Conservation (phyloP, 2,329 filamentous ascomycete genomes). For the Ophiostoma populinum region DNA sequence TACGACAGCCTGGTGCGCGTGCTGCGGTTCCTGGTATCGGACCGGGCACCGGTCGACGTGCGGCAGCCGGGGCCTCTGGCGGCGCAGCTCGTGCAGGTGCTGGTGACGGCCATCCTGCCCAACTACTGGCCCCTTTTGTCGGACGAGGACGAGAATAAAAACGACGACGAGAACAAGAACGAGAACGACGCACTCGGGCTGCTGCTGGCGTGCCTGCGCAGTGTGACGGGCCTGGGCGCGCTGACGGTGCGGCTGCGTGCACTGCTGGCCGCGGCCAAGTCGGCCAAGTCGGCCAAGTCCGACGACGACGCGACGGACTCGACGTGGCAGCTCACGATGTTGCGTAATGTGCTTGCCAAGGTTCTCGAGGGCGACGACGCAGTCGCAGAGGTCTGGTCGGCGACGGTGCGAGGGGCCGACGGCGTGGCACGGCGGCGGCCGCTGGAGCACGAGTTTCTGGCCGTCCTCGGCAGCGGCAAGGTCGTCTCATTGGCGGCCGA, state of each 20-base stretch:
- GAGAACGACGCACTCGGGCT: conserved; percentile 18
- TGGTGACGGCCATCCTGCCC: conserved; percentile 59
- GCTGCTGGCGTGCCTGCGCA: conserved; percentile 50
- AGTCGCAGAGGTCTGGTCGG: conserved; percentile 22
- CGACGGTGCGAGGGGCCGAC: conserved; percentile 11
- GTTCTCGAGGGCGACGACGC: conserved; percentile 23
- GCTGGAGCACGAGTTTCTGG: conserved; percentile 26
- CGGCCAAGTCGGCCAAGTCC: conserved; percentile 16
- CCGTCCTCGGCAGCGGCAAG: conserved; percentile 30
- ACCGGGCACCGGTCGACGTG: conserved; percentile 26
- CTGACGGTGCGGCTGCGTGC: conserved; percentile 50
- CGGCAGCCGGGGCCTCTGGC: conserved; percentile 45
- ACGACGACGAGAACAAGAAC: conserved; percentile 7
- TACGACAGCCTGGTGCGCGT: conserved; percentile 35
- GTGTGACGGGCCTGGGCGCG: conserved; percentile 63
- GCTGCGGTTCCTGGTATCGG: conserved; percentile 31
- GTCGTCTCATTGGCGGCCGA: conserved; percentile 35
- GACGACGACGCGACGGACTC: conserved; percentile 13
- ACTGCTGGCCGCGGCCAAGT: conserved; percentile 34
- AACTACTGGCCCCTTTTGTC: conserved; percentile 65
- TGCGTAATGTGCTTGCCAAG: conserved; percentile 26
- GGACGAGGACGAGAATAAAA: conserved; percentile 22
- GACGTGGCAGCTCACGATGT: conserved; percentile 24
- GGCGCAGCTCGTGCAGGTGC: conserved; percentile 55
- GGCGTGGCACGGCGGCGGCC: conserved; percentile 16